Percentiles rank a stretch among this genome's conserved stretches.
Evolutionary conservation across 768 basidiomycete genomes (phyloP).

Genomic region (Gelatoporia subvermispora): DNA sequence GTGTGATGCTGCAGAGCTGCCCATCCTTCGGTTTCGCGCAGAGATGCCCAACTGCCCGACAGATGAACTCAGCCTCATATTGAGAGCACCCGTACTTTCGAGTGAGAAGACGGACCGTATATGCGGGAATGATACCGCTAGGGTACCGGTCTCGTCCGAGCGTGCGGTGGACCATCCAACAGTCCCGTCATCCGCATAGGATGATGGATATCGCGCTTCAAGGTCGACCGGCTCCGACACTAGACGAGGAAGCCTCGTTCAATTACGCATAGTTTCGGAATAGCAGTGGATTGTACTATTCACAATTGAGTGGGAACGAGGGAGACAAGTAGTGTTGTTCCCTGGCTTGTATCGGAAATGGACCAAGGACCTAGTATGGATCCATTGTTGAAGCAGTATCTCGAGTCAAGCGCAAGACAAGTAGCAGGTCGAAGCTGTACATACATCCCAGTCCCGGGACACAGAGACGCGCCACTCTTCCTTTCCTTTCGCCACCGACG

Average conservation of each 20-base stretch:
- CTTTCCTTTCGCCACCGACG: background rate
- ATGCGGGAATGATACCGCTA: slow-evolving; percentile 61
- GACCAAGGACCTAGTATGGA: slow-evolving; percentile 62
- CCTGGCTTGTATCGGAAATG: slow-evolving; percentile 79
- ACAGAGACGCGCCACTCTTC: slow-evolving; percentile 7
- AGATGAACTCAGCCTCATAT: background rate
- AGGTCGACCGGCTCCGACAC: slow-evolving; percentile 50
- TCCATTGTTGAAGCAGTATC: background rate
- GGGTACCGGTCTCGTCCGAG: slow-evolving; percentile 37
- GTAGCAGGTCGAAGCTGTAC: background rate
- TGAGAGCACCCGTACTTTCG: background rate
- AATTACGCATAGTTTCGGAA: slow-evolving; percentile 1
- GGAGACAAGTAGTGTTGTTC: slow-evolving; percentile 83
- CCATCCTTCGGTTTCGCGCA: slow-evolving; percentile 82
- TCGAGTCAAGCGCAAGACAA: background rate
- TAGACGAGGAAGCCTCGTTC: slow-evolving; percentile 19
- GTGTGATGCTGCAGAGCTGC: slow-evolving; percentile 79
- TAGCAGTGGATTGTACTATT: slow-evolving; percentile 15
- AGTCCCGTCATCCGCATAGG: slow-evolving; percentile 55
- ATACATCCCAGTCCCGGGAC: slow-evolving; percentile 14
- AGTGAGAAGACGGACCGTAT: slow-evolving; percentile 40
- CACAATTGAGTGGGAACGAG: slow-evolving; percentile 65
- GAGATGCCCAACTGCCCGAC: slow-evolving; percentile 58
- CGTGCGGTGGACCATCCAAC: slow-evolving; percentile 54
- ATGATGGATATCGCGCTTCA: slow-evolving; percentile 53